phyloP scores from a whole-genome alignment of 2,329 filamentous ascomycete genomes.

The Monosporascus sp. region DNA sequence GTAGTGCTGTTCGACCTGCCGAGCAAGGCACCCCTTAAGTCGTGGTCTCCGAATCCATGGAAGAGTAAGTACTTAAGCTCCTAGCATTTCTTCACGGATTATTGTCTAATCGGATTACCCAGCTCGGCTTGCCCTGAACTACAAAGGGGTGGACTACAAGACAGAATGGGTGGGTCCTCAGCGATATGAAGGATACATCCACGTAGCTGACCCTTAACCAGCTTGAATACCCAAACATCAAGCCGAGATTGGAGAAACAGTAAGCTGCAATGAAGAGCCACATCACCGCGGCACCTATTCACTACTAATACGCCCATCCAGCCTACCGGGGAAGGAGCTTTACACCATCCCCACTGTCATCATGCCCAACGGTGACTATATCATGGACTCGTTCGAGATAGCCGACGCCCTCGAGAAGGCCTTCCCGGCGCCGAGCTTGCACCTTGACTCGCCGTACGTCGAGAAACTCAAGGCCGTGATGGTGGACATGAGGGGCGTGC shows the following conservation, averaged over 20 bases:
- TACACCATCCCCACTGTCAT: conserved; percentile 31
- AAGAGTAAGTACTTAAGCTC: conserved; percentile 47
- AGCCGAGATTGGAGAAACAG: conserved; percentile 49
- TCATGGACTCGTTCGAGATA: conserved; percentile 63
- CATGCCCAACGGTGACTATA: conserved; percentile 46
- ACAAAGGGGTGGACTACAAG: conserved; percentile 61
- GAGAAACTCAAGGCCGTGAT: conserved; percentile 39
- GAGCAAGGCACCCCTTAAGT: conserved; percentile 40
- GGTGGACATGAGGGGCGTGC: conserved; percentile 18
- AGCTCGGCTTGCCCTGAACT: conserved; percentile 65
- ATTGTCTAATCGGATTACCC: conserved; percentile 6
- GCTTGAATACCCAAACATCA: conserved; percentile 63
- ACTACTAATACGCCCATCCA: conserved; percentile 27
- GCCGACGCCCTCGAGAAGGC: conserved; percentile 52
- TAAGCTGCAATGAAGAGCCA: conserved; percentile 27
- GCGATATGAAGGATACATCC: background rate
- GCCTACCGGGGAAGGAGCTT: conserved; percentile 35
- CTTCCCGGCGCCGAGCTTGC: conserved; percentile 54
- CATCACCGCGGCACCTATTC: background rate
- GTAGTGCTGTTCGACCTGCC: conserved; percentile 61
- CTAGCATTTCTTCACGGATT: background rate
- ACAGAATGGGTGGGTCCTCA: conserved; percentile 53
- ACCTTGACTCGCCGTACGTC: conserved; percentile 50
- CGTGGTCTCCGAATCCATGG: conserved; percentile 68
- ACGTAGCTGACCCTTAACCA: conserved; percentile 11